phyloP scores from a whole-genome alignment of 352 stramenopile species.

The Globisporangium viniferum region DNA sequence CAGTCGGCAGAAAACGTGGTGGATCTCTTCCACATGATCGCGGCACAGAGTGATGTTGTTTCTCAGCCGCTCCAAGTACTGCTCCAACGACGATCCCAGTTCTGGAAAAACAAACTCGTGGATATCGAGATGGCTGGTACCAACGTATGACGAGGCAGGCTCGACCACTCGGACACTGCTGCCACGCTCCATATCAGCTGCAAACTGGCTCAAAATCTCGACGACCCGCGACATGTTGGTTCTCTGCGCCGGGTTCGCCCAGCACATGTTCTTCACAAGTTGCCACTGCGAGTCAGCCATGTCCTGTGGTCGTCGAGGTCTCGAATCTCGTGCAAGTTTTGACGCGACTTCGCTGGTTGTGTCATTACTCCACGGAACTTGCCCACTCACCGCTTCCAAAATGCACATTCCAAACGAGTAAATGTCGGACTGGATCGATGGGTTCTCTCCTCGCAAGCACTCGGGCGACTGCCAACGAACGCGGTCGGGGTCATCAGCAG shows the following conservation, averaged over 20 bases:
- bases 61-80: not conserved
- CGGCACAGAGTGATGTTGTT: not conserved
- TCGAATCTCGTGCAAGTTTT: not conserved
- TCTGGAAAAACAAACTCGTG: not conserved
- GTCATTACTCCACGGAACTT: not conserved
- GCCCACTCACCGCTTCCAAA: conserved; percentile 25
- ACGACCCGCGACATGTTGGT: conserved; percentile 8
- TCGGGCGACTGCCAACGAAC: conserved; percentile 29
- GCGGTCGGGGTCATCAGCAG: not conserved
- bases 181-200: not conserved
- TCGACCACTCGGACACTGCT: not conserved
- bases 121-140: not conserved
- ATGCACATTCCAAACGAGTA: conserved; percentile 58
- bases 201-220: conserved; percentile 10
- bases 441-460: conserved; percentile 13
- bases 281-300: conserved; percentile 7
- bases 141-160: not conserved
- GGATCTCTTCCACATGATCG: not conserved
- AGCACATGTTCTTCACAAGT: conserved; percentile 14
- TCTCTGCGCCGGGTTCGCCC: not conserved
- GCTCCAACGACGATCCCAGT: not conserved
- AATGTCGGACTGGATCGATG: conserved; percentile 33
- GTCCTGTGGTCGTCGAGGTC: not conserved
- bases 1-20: not conserved
- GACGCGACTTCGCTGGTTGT: not conserved